phyloP scores from a whole-genome alignment of 306 rosid genomes.

The Neltuma alba region DNA sequence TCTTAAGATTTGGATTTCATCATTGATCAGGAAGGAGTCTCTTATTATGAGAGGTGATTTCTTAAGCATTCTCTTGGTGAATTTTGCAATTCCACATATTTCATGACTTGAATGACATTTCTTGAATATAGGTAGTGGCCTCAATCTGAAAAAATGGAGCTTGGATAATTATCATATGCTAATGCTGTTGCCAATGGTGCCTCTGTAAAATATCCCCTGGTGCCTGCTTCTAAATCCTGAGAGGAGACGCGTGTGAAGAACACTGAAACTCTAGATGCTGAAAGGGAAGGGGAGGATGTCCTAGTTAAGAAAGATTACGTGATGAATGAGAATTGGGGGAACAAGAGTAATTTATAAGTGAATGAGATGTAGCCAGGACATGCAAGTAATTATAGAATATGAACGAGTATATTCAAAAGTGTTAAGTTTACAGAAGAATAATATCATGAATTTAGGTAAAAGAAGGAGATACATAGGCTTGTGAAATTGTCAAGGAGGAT shows the following conservation, averaged over 20 bases:
- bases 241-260: not conserved
- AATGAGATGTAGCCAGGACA: not conserved
- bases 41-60: not conserved
- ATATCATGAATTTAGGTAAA: not conserved
- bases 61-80: not conserved
- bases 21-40: not conserved
- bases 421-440: not conserved
- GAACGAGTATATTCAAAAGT: not conserved
- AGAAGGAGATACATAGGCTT: not conserved
- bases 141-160: not conserved
- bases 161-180: not conserved
- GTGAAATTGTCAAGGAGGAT: not conserved
- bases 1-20: not conserved
- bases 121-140: not conserved
- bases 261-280: not conserved
- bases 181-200: not conserved
- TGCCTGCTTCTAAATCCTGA: not conserved
- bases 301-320: not conserved
- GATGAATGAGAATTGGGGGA: not conserved
- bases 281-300: not conserved
- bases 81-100: not conserved
- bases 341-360: not conserved
- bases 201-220: not conserved
- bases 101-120: not conserved
- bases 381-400: not conserved